Base-by-base conservation (phyloP, 805 yeast genomes). In the Clavispora fructus region DNA sequence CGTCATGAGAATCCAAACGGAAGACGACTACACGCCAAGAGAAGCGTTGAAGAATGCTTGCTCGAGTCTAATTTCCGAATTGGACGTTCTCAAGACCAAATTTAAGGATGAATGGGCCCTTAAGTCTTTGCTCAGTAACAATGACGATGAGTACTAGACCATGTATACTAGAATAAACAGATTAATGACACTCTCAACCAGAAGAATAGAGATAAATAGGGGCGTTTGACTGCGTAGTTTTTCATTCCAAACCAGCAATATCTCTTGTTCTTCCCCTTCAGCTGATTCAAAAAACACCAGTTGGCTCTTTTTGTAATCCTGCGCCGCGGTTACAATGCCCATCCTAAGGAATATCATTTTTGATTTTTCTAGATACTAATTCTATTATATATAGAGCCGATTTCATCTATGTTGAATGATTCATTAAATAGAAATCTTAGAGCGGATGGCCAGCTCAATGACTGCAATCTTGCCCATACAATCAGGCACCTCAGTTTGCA, bases 71-170 rank as follows among this genome's bases (percentile, higher is more conserved):
- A 88, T 94, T 53, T 79, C 82, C 45, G 95, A 89, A 65, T 75
- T 94, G 51, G 87, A 82, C 48, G 71, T 78, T 35, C 71, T 94
- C 57, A 81, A 83, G 55, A 81, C 82, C 32, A 87, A 85, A 62
- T 94, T 94, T 71, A 81, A 80, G 61, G 83, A 85, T 47, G 99
- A 94, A 74, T 94, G 96, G 92, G 91, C 90, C 42, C 79, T 94
- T 61, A 88, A 88, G 68, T 81, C 91, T 32, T 74, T 82, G 64
- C 73, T 79, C 56, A 73, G 77, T 39, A 83, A 80, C 48, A 79
- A 75, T 50, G 69, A 69, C 35, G 68, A 68, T 35, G 69, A 62
- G 40, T 51, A 46, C 33, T 50, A 37, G 45, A 19, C 28, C 7
- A 33, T 31, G 35, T 25, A 42, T n/a, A n/a, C 27, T 26, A 33